phyloP scores from a whole-genome alignment of 192 early-diverging fungal species.

The Linderina pennispora region DNA sequence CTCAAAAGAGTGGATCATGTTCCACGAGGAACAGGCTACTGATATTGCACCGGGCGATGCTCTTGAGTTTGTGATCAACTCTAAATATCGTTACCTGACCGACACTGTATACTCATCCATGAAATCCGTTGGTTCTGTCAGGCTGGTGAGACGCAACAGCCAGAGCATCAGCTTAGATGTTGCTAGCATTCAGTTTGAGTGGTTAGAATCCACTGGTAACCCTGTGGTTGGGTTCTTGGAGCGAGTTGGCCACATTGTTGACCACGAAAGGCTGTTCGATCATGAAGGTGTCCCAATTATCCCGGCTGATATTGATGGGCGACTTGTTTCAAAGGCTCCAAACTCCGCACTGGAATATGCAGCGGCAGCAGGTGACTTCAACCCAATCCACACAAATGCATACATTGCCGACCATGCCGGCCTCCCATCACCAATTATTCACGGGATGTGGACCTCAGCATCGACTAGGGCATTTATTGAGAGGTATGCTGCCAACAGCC shows the following conservation, averaged over 20 bases:
- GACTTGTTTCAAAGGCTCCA: too few species aligned
- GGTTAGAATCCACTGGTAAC: constrained; percentile 58
- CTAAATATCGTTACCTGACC: constrained; percentile 55
- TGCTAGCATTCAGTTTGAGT: constrained; percentile 67
- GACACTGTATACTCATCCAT: constrained; percentile 57
- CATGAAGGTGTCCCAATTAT: too few species aligned
- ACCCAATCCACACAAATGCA: constrained; percentile 90
- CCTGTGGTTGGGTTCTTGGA: too few species aligned
- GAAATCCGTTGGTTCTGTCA: constrained; percentile 57
- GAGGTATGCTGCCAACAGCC: constrained; percentile 77
- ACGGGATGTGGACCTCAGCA: constrained; percentile 93
- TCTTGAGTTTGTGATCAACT: constrained; percentile 81
- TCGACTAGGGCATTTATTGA: constrained; percentile 89
- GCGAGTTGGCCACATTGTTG: neutral
- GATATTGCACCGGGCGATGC: constrained; percentile 46
- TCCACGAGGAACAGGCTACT: constrained; percentile 2
- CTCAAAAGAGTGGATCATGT: constrained; percentile 78
- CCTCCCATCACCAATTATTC: constrained; percentile 87
- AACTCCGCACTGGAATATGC: too few species aligned
- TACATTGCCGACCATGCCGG: constrained; percentile 86
- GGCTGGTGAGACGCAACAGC: constrained; percentile 51
- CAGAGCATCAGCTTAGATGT: constrained; percentile 60
- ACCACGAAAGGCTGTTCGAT: too few species aligned
- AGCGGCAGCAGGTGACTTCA: constrained; percentile 82
- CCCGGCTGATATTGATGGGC: too few species aligned